Base-by-base conservation (phyloP, 345 rosid species). In the Citrus sinensis region DNA sequence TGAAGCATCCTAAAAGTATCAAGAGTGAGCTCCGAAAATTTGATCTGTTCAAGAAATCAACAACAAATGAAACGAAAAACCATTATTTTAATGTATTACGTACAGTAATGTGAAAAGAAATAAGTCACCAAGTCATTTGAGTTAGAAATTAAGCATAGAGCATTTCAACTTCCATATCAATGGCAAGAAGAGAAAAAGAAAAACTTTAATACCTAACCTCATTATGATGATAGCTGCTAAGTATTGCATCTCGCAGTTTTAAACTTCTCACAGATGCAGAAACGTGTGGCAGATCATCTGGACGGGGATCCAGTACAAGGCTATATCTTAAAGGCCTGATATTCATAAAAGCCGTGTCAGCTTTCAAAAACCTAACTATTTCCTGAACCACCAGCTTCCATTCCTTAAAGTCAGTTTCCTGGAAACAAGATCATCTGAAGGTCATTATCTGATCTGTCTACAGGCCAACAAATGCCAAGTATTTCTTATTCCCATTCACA, bases 321-420 rank as follows among this genome's bases (percentile, higher is more conserved):
- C 98, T 95, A 72, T 92, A 95, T 80, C 99, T 92, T 81, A 92
- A 84, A 75, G 99, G 99, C 87, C 97, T 90, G 84, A 88, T 92
- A 89, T 93, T 95, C 99, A 93, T 92, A 84, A 92, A 93, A 81
- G 96, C 87, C 16, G 91, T 86, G 87, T 93, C 99, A 84, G 93
- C 96, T 88, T 93, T 95, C 86, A 95, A 89, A 88, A 93, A 92
- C 83, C 98, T 91, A 86, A 87, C 90, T 79, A 93, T 88, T 84
- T 95, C 99, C 83, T 92, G 97, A 79, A 89, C 93, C 92, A 91
- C 94, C 87, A 93, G 90, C 94, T 93, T 93, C 99, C 98, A 92
- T 86, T 95, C 97, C 89, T 89, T 93, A 86, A 95, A 92, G 77
- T 95, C 99, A 56, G 91, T 85, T 80, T 95, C 99, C 99, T 95